Percentiles rank a stretch among this genome's conserved stretches.
Conservation (phyloP, 495 filamentous ascomycete species). For the Aspergillus homomorphus region DNA sequence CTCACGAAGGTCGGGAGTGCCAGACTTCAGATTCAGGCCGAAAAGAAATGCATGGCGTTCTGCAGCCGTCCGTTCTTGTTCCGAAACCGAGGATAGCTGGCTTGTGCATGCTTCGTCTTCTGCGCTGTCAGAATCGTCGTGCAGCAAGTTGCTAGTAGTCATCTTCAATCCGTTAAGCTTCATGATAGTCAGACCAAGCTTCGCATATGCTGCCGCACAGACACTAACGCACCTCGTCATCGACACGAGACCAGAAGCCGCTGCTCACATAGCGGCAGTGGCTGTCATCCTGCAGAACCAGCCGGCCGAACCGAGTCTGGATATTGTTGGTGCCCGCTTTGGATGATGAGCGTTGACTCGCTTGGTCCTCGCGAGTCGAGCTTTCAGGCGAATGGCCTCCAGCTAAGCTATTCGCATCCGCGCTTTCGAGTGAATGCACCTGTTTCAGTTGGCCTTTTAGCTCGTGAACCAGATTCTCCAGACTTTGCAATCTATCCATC, state of each 20-base stretch:
- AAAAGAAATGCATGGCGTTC: constrained; percentile 56
- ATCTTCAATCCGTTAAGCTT: not conserved
- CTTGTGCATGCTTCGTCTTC: too few relatives aligned
- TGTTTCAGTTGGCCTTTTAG: not conserved
- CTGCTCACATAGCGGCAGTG: not conserved
- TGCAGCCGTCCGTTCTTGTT: constrained; percentile 39
- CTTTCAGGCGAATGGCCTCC: not conserved
- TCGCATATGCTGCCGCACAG: not conserved
- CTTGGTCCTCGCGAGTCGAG: not conserved
- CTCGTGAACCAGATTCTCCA: not conserved
- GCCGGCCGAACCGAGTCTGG: not conserved
- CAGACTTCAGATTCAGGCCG: constrained; percentile 37
- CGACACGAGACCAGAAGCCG: not conserved
- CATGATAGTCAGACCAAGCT: not conserved
- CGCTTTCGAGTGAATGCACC: not conserved
- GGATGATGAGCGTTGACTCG: not conserved
- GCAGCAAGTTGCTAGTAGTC: not conserved
- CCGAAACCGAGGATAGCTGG: constrained; percentile 30
- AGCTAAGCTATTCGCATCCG: not conserved
- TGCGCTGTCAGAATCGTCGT: not conserved
- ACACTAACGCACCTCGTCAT: not conserved
- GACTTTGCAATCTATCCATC: not conserved
- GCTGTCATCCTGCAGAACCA: not conserved
- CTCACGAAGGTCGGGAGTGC: constrained; percentile 17
- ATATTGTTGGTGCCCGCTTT: not conserved